These are phyloP conservation scores for Penicillium sp. DNA, from an alignment of 2,329 filamentous ascomycete species.

Conservation along the genomic window DNA sequence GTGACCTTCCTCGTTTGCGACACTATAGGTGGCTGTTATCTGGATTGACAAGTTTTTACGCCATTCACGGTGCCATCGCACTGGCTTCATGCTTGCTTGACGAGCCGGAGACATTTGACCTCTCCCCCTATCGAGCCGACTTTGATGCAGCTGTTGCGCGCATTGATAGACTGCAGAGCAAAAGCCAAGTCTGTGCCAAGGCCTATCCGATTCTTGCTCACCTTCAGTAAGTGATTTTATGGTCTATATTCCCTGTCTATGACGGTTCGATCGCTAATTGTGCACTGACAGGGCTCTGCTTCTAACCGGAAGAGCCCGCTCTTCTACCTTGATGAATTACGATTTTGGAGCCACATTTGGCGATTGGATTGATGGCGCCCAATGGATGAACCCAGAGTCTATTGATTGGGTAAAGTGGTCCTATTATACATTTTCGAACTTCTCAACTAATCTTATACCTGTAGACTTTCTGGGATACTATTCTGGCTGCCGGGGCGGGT, in stretches of 20 bases:
- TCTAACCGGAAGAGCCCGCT: not conserved
- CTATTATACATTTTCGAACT: too few species aligned
- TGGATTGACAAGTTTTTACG: slow-evolving; percentile 26
- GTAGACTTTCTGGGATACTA: too few species aligned
- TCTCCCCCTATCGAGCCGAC: not conserved
- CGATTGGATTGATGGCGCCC: not conserved
- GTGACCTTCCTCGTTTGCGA: slow-evolving; percentile 17
- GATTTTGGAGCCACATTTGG: not conserved
- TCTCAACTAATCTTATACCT: too few species aligned
- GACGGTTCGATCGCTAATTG: not conserved
- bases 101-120: not conserved
- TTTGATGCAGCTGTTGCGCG: not conserved
- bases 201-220: not conserved
- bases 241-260: not conserved
- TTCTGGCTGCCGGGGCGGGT: too few species aligned
- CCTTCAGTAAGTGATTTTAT: not conserved
- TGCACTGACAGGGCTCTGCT: not conserved
- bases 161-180: not conserved
- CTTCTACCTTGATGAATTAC: too few species aligned
- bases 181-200: not conserved
- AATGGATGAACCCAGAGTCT: not conserved
- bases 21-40: slow-evolving; percentile 26
- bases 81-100: slow-evolving; percentile 18
- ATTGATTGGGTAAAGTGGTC: not conserved
- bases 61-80: slow-evolving; percentile 27